phyloP scores from a whole-genome alignment of 108 stramenopile genomes.

The Bacterosira constricta region DNA sequence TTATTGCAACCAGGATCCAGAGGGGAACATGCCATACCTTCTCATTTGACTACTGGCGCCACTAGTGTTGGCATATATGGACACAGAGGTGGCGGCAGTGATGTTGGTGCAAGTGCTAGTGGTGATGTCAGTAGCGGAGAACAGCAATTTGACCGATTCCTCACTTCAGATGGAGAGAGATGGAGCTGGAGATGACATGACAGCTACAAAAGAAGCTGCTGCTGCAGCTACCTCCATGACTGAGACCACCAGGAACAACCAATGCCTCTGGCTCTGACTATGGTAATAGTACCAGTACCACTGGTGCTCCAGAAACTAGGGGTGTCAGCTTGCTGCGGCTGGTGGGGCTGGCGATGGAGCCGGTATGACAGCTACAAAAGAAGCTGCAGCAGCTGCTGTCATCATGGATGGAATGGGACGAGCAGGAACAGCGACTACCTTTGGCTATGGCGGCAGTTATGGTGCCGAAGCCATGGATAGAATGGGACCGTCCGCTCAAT shows the following conservation, averaged over 20 bases:
- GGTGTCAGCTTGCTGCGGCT: no score
- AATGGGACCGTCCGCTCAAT: neutral
- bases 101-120: no score
- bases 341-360: no score
- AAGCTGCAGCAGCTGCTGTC: no score
- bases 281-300: no score
- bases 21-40: neutral
- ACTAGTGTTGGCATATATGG: no score
- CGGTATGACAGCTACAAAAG: no score
- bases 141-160: slow-evolving; percentile 17
- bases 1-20: neutral
- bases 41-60: neutral
- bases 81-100: no score
- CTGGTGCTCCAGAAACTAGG: no score
- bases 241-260: no score
- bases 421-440: neutral
- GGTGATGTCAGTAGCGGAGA: neutral
- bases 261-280: no score
- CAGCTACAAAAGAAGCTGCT: no score
- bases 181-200: slow-evolving; percentile 4
- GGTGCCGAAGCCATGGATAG: neutral
- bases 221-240: neutral
- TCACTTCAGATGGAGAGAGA: neutral
- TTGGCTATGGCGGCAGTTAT: neutral
- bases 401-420: neutral